phyloP scores from a whole-genome alignment of 1,139 yeast species.

The Pichia sp. region DNA sequence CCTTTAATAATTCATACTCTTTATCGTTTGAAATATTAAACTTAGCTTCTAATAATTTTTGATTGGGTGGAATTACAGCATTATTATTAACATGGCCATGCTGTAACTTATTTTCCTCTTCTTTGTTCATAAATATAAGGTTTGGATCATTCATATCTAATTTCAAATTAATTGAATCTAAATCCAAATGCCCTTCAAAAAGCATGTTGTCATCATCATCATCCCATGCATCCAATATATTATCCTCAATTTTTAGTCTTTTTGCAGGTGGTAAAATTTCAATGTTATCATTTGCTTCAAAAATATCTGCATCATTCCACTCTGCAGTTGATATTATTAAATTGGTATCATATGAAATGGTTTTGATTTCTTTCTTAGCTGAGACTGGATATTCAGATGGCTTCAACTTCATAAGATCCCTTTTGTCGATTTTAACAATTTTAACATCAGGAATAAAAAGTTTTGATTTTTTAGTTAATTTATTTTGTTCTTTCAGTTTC shows the following conservation, averaged over 20 bases:
- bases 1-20: slow-evolving; percentile 74
- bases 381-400: slow-evolving; percentile 14
- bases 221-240: slow-evolving; percentile 29
- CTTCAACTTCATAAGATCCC: slow-evolving; percentile 5
- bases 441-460: slow-evolving; percentile 16
- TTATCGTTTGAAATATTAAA: slow-evolving; percentile 86
- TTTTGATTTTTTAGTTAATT: slow-evolving; percentile 1
- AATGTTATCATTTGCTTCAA: slow-evolving; percentile 35
- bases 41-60: slow-evolving; percentile 42
- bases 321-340: slow-evolving; percentile 69
- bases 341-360: slow-evolving; percentile 46
- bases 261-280: slow-evolving; percentile 20
- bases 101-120: slow-evolving; percentile 13
- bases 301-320: slow-evolving; percentile 71
- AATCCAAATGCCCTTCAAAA: slow-evolving; percentile 61
- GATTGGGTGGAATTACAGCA: slow-evolving; percentile 44
- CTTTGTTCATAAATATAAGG: slow-evolving; percentile 53
- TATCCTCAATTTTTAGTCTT: slow-evolving; percentile 24
- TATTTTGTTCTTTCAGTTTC: slow-evolving; percentile 15
- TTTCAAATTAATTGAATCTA: slow-evolving; percentile 37
- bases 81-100: slow-evolving; percentile 14
- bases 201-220: slow-evolving; percentile 69
- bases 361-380: slow-evolving; percentile 31
- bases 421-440: slow-evolving; percentile 18
- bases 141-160: slow-evolving; percentile 87